These are phyloP conservation scores for Henningerozyma blattae DNA, from an alignment of 805 yeast species.

Conservation along the genomic window DNA sequence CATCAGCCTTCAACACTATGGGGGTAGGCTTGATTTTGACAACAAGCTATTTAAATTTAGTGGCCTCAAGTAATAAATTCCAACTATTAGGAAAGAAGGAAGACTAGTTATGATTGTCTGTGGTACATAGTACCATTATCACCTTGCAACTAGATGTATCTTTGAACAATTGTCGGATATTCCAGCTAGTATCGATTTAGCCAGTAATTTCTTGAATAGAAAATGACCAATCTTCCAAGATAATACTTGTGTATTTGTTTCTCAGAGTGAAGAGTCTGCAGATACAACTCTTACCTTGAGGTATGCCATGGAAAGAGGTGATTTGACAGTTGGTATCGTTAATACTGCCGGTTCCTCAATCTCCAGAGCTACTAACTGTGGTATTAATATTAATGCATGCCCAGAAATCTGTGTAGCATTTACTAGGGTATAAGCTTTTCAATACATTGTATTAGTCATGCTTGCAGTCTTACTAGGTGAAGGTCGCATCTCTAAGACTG, in stretches of 20 bases:
- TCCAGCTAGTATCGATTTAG: constrained; percentile 86
- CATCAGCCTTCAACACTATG: constrained; percentile 96
- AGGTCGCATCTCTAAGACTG: constrained; percentile 65
- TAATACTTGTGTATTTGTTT: constrained; percentile 92
- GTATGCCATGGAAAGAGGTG: constrained; percentile 94
- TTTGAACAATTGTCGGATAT: constrained; percentile 95
- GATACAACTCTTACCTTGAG: constrained; percentile 91
- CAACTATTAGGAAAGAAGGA: constrained; percentile 87
- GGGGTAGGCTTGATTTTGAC: constrained; percentile 96
- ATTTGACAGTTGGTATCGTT: constrained; percentile 93
- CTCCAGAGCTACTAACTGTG: constrained; percentile 96
- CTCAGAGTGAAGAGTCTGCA: constrained; percentile 98
- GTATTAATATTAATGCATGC: constrained; percentile 98
- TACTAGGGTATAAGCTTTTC: constrained; percentile 97
- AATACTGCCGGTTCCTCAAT: constrained; percentile 95
- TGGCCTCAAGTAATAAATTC: constrained; percentile 77
- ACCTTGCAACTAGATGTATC: constrained; percentile 91
- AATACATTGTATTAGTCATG: constrained; percentile 93
- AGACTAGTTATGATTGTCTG: constrained; percentile 97
- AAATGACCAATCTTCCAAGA: constrained; percentile 93
- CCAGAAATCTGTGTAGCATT: constrained; percentile 99
- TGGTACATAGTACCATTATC: constrained; percentile 98
- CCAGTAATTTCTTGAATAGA: constrained; percentile 91
- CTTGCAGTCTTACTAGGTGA: constrained; percentile 90
- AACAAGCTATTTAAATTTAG: constrained; percentile 70